Conservation (phyloP, 495 filamentous ascomycete genomes). For the Apiosordaria backusii region DNA sequence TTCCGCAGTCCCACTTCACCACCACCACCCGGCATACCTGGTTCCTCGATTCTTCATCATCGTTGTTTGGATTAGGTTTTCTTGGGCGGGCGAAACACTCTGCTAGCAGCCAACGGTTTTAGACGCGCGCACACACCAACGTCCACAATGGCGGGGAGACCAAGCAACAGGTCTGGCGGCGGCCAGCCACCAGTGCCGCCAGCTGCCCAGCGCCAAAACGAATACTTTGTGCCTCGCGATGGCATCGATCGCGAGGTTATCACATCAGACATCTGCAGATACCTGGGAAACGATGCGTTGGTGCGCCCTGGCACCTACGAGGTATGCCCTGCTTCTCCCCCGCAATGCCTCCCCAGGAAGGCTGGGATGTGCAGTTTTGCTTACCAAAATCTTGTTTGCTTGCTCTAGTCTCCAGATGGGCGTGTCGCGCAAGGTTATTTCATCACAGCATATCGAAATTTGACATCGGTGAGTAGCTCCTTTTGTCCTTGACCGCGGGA, state of each 20-base stretch:
- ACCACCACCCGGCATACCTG: conserved; percentile 22
- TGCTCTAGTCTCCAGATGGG: conserved; percentile 47
- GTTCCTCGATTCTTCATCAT: conserved; percentile 9
- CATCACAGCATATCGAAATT: conserved; percentile 81
- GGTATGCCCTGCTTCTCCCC: conserved; percentile 45
- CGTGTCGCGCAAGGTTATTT: conserved; percentile 67
- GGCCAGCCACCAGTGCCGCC: conserved; percentile 38
- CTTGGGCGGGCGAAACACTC: not conserved
- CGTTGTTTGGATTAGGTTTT: not conserved
- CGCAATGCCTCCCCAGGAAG: conserved; percentile 3
- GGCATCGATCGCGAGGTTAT: conserved; percentile 93
- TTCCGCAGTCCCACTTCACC: conserved; percentile 23
- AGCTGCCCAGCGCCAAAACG: conserved; percentile 59
- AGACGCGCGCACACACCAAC: conserved; percentile 1
- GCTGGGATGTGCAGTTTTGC: conserved; percentile 8
- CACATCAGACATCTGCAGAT: conserved; percentile 91
- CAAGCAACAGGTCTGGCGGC: conserved; percentile 29
- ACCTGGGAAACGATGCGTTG: conserved; percentile 86
- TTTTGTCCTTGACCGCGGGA: not conserved
- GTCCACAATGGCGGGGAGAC: conserved; percentile 33
- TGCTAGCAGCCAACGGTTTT: not conserved
- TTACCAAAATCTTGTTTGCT: conserved; percentile 14
- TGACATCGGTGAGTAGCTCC: conserved; percentile 68
- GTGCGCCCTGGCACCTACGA: conserved; percentile 80
- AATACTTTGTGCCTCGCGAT: conserved; percentile 84